These are phyloP conservation scores for Luzula sylvatica DNA, from an alignment of 176 grass and related monocot genomes.

Conservation along the genomic window DNA sequence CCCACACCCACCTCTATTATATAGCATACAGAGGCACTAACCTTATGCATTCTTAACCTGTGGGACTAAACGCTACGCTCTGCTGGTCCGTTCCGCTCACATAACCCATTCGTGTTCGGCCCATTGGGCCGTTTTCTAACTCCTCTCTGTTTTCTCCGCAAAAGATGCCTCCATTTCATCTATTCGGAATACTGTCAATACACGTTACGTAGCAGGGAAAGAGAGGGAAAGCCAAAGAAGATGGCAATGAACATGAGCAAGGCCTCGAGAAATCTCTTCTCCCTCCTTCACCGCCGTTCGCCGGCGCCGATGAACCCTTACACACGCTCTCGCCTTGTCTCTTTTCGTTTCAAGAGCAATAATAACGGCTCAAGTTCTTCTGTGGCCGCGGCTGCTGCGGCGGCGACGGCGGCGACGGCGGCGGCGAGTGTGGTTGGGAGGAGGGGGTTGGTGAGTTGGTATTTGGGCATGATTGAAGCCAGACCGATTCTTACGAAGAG, in stretches of 20 bases:
- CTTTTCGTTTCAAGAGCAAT: constrained; percentile 21
- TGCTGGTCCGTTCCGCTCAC: too few species aligned
- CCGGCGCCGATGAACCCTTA: constrained; percentile 9
- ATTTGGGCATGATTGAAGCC: constrained; percentile 55
- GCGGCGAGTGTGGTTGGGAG: constrained; percentile 13
- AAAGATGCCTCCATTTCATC: not conserved
- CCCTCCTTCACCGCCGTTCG: constrained; percentile 27
- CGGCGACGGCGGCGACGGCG: not conserved
- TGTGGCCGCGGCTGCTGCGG: not conserved
- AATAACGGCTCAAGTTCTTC: constrained; percentile 15
- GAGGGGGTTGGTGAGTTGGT: constrained; percentile 51
- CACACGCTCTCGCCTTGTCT: constrained; percentile 44
- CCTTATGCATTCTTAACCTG: too few species aligned
- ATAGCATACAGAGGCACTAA: too few species aligned
- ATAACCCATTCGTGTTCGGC: too few species aligned
- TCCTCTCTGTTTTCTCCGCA: not conserved
- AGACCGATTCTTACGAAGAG: constrained; percentile 78
- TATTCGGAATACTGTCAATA: not conserved
- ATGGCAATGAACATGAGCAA: constrained; percentile 9
- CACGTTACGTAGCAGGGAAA: not conserved
- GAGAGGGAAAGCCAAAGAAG: too few species aligned
- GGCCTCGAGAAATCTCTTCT: constrained; percentile 5
- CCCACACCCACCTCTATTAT: too few species aligned
- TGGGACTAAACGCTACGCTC: too few species aligned
- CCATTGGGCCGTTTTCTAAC: not conserved